Evolutionary conservation across 345 rosid genomes (phyloP).

Genomic region (Diplotaxis tenuifolia): DNA sequence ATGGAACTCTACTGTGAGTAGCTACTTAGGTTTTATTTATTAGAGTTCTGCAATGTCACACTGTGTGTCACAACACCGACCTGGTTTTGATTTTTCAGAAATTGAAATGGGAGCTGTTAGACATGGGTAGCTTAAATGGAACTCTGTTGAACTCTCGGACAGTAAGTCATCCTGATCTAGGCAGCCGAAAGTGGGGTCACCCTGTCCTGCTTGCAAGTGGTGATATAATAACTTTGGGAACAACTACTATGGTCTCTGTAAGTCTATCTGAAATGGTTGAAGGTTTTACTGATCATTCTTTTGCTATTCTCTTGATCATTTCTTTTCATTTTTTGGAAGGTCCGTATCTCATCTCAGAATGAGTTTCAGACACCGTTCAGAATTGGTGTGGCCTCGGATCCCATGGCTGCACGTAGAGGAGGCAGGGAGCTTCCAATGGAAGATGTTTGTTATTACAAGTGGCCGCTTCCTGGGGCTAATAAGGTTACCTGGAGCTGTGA

Average conservation of each 20-base stretch:
- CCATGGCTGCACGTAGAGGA: slow-evolving; percentile 94
- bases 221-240: slow-evolving; percentile 83
- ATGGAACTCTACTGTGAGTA: slow-evolving; percentile 78
- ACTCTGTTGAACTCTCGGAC: slow-evolving; percentile 78
- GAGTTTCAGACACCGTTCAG: slow-evolving; percentile 61
- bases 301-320: background rate
- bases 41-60: slow-evolving; percentile 14
- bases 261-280: slow-evolving; percentile 36
- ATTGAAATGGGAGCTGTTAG: slow-evolving; percentile 90
- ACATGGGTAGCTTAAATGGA: slow-evolving; percentile 97
- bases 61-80: slow-evolving; percentile 9
- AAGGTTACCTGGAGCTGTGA: slow-evolving; percentile 55
- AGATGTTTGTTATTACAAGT: slow-evolving; percentile 83
- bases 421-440: slow-evolving; percentile 95
- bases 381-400: slow-evolving; percentile 89
- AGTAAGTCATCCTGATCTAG: slow-evolving; percentile 61
- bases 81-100: slow-evolving; percentile 53
- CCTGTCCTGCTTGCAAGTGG: slow-evolving; percentile 77
- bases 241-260: slow-evolving; percentile 71
- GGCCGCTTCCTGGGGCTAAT: slow-evolving; percentile 86
- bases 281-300: slow-evolving; percentile 3
- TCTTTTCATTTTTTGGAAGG: slow-evolving; percentile 47
- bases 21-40: slow-evolving; percentile 24
- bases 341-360: slow-evolving; percentile 56
- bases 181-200: slow-evolving; percentile 74